These are phyloP conservation scores for Scheffersomyces quercinus DNA, from an alignment of 1,139 yeast genomes.

Conservation along the genomic window DNA sequence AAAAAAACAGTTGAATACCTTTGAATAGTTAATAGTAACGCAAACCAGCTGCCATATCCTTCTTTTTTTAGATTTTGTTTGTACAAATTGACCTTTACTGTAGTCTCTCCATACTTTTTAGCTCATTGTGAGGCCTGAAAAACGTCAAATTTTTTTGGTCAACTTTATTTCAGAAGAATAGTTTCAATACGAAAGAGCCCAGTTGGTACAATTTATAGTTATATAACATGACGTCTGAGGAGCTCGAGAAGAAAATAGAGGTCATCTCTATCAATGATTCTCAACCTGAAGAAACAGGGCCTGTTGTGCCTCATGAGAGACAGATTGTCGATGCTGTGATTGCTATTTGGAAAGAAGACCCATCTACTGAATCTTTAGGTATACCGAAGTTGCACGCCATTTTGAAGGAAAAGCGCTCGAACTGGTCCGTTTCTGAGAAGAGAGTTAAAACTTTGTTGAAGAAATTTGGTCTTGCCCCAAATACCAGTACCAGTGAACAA, in stretches of 20 bases:
- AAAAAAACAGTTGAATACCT: no score
- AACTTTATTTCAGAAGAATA: no score
- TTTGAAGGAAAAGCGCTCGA: constrained; percentile 52
- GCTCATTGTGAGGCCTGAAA: no score
- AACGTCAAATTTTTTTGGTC: no score
- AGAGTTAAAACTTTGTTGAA: constrained; percentile 56
- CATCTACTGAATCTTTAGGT: constrained; percentile 60
- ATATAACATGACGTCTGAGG: not conserved
- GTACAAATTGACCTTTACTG: no score
- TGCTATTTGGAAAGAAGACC: constrained; percentile 67
- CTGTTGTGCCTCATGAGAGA: constrained; percentile 59
- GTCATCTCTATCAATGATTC: constrained; percentile 36
- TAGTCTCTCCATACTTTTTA: no score
- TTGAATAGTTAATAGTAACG: no score
- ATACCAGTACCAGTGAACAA: constrained; percentile 30
- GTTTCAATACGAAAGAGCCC: no score
- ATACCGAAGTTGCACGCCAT: constrained; percentile 52
- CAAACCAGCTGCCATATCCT: no score
- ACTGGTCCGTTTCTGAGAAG: constrained; percentile 66
- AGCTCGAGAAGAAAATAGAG: constrained; percentile 19
- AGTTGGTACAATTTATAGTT: no score
- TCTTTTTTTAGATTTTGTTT: no score
- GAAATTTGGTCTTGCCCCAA: constrained; percentile 50
- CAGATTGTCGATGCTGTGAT: constrained; percentile 65
- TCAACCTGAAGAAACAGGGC: constrained; percentile 22